Evolutionary conservation across 108 stramenopile species (phyloP), one percentile per base, ranked within the genome.

Genomic region (Skeletonema potamos): DNA sequence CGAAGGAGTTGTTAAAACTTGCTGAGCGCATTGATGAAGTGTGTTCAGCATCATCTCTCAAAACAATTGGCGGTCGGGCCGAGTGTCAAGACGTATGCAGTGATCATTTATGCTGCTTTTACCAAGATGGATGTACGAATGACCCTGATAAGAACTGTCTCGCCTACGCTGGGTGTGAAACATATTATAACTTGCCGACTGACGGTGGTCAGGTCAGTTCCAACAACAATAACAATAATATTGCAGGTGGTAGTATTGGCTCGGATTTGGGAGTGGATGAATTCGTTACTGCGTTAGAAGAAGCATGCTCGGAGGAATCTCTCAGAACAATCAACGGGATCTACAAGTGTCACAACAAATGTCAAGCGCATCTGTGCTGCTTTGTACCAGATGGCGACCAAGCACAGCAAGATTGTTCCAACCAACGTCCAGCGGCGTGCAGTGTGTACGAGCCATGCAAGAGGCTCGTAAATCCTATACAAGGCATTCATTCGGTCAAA

Each of bases 161-260:
- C 8, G 74, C 66, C 34, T 66, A 75, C 48, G 74, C 74, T 37
- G 74, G 74, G 7, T 75, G 74, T 61, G 66, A 75, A 39, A 37
- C 66, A 9, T 60, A 67, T 54, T 36, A 62, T 10, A 75, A 66
- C n/a, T 39, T 66, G 24, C 33, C 34, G 32, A 2, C 44, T 4
- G 24, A 60, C 61, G 51, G 15, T 26, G 29, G 36, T 6, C 26
- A 62, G 51, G 15, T 3, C 58, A 34, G 28, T 12, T 22, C 11
- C 60, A 54, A 58, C 57, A 67, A 54, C 20, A 46, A 58, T 43
- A 67, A 54, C 11, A 46, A 33, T 41, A 56, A 62, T 43, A 59
- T 12, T 32, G 6, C 48, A 30, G 65, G 20, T 18, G 34, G 57
- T 24, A 68, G 32, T 15, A 37, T 6, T 4, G 57, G 39, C 24